phyloP scores from a whole-genome alignment of 768 basidiomycete species.

The Boletus speciosus region DNA sequence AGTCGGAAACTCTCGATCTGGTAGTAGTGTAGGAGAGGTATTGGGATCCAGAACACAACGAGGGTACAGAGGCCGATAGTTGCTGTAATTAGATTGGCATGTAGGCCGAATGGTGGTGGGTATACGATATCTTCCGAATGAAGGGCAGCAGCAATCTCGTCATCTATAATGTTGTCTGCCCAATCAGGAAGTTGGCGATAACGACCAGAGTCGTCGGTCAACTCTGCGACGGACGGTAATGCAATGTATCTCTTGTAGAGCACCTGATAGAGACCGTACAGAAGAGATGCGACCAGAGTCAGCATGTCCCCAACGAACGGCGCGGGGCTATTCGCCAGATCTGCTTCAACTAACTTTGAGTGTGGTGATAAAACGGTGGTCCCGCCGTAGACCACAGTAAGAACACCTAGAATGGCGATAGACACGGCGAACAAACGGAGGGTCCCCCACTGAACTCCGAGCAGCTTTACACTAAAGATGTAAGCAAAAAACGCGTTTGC shows the following conservation, averaged over 20 bases:
- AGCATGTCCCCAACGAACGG: constrained; percentile 72
- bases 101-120: constrained; percentile 77
- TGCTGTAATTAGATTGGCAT: constrained; percentile 79
- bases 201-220: constrained; percentile 33
- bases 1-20: constrained; percentile 64
- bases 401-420: constrained; percentile 77
- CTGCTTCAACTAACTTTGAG: constrained; percentile 12
- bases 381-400: constrained; percentile 82
- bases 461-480: constrained; percentile 72
- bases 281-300: constrained; percentile 67
- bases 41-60: constrained; percentile 71
- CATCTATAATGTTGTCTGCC: constrained; percentile 30
- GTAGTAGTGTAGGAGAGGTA: constrained; percentile 68
- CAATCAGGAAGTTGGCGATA: constrained; percentile 46
- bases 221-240: constrained; percentile 61
- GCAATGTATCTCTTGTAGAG: constrained; percentile 79
- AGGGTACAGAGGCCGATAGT: constrained; percentile 77
- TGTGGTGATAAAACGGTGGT: constrained; percentile 30
- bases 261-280: constrained; percentile 79
- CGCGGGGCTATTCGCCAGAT: constrained; percentile 32
- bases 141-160: constrained; percentile 13
- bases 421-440: constrained; percentile 67
- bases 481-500: constrained; percentile 92
- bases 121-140: constrained; percentile 38
- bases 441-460: constrained; percentile 58